Percentiles rank a stretch among this genome's conserved stretches.
Evolutionary conservation across 2,329 filamentous ascomycete species (phyloP).

Genomic region (Ophiostoma quercus): DNA sequence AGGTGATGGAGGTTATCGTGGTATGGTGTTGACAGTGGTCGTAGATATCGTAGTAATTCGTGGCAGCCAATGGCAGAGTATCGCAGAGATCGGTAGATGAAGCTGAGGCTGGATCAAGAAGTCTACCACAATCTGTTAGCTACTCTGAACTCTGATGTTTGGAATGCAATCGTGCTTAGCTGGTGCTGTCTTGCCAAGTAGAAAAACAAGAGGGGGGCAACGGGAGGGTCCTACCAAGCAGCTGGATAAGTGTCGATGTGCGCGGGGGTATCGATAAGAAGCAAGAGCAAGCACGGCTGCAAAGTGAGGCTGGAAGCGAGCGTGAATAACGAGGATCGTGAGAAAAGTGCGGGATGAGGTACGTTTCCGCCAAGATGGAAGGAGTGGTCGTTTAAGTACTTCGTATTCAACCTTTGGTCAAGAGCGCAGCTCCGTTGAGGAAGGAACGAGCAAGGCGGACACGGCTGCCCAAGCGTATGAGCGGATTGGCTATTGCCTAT

Average conservation of each 20-base stretch:
- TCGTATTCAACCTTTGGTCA: background rate
- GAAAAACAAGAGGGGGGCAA: slow-evolving; percentile 11
- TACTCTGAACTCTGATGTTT: background rate
- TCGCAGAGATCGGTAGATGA: background rate
- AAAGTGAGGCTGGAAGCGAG: background rate
- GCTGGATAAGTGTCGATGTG: background rate
- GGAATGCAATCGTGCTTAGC: background rate
- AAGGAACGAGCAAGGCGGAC: slow-evolving; percentile 13
- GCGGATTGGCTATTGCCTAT: background rate
- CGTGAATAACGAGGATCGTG: background rate
- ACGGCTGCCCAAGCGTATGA: slow-evolving; percentile 1
- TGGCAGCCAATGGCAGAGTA: background rate
- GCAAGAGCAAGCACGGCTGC: background rate
- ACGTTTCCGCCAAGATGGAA: background rate
- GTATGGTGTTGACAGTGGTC: background rate
- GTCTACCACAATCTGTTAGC: background rate
- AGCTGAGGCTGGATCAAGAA: background rate
- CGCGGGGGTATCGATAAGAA: slow-evolving; percentile 6
- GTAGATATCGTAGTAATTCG: background rate
- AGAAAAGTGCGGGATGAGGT: background rate
- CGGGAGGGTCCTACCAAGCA: slow-evolving; percentile 4
- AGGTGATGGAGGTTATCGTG: background rate
- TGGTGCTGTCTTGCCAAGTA: background rate
- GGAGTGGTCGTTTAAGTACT: background rate
- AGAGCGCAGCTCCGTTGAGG: background rate